Evolutionary conservation across 352 stramenopile genomes (phyloP), one percentile per base, ranked within the genome.

Genomic region (Pythium myriotylum): DNA sequence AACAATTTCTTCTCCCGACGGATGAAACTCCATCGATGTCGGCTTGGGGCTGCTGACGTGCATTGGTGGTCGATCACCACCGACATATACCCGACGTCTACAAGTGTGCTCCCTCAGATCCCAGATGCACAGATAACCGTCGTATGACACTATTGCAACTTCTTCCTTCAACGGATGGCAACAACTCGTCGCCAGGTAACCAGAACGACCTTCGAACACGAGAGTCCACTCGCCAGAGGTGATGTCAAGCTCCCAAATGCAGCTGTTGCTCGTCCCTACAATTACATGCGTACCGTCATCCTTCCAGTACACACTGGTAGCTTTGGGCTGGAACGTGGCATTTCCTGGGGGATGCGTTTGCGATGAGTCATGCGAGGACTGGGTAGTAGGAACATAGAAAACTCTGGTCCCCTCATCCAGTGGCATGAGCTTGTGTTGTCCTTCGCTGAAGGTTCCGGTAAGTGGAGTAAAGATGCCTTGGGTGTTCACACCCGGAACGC

Each of bases 211-310:
- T 68, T 91, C 79, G 63, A 86, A 83, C 1, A 89, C 40, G 7
- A 88, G 40, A 22, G 51, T 62, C 79, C 82, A 91, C 40, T 79
- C 67, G 14, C 77, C 76, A 1, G 59, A 66, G 0, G 35, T 41
- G 42, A 83, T 51, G 35, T 83, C 70, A 10, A 84, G 74, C 32
- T 91, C 82, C 78, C 79, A 91, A 53, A 91, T 70, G 24, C 72
- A 85, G 37, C 82, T 89, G n/a, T 65, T 76, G 51, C 67, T 88
- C 14, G 81, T 73, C 4, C 76, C 70, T 19, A 89, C 77, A 33
- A 88, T 57, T 4, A 87, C 59, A 13, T 45, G 53, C 20, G 74
- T 78, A 7, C 78, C 74, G 42, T 91, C 80, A 5, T 82, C 74
- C 49, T 75, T 83, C 78, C 77, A 86, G 13, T 71, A 58, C 0